A percentile compares a stretch with the other conserved stretches of the same genome.
Evolutionary conservation across 306 rosid genomes (phyloP).

Genomic region (Quercus parvula): DNA sequence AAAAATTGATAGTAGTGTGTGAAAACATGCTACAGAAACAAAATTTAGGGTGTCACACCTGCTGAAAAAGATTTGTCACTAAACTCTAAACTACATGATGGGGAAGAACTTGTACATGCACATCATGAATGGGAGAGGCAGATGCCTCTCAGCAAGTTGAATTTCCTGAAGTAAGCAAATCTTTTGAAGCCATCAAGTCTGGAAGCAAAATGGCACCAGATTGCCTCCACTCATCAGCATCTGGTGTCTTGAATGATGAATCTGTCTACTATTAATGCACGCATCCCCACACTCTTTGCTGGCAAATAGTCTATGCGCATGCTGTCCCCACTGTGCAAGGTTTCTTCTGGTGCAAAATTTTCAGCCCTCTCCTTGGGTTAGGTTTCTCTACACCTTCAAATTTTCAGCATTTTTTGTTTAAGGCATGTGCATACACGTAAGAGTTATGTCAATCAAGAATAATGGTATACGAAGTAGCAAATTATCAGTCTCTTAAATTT

Average conservation of each 20-base stretch:
- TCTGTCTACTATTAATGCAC: slow-evolving; percentile 73
- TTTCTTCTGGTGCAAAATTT: slow-evolving; percentile 59
- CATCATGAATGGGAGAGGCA: background rate
- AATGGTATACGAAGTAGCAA: background rate
- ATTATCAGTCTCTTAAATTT: background rate
- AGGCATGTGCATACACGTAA: too few species aligned
- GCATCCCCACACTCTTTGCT: slow-evolving; percentile 87
- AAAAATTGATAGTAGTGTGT: too few species aligned
- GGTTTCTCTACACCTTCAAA: slow-evolving; percentile 91
- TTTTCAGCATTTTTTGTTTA: too few species aligned
- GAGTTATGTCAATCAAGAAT: background rate
- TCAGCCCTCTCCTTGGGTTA: slow-evolving; percentile 75
- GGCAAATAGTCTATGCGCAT: slow-evolving; percentile 80
- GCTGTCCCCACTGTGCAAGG: slow-evolving; percentile 87
- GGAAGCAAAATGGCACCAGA: slow-evolving; percentile 77
- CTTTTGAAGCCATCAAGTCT: slow-evolving; percentile 50
- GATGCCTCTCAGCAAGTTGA: slow-evolving; percentile 21
- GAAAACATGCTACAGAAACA: background rate
- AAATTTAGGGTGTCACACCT: background rate
- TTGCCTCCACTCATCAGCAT: slow-evolving; percentile 74
- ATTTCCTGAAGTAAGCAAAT: slow-evolving; percentile 61
- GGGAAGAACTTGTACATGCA: background rate
- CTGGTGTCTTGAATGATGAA: slow-evolving; percentile 59
- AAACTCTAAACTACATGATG: background rate
- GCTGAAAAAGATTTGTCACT: background rate